Percentiles rank a stretch among this genome's conserved stretches.
Conservation (phyloP, 1,284 basidiomycete species). For the Heterobasidion occidentale region DNA sequence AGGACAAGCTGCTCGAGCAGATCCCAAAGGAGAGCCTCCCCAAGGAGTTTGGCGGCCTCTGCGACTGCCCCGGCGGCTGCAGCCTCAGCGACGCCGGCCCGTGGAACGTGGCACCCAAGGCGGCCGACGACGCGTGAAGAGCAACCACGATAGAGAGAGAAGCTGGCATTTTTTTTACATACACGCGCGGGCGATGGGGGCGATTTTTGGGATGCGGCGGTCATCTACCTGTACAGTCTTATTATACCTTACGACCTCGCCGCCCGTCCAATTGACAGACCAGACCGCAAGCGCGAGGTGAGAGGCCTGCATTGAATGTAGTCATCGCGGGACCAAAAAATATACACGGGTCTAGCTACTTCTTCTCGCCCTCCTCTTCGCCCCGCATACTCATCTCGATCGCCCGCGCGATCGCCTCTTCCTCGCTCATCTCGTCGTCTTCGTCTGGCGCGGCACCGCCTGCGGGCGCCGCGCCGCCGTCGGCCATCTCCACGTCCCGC, state of each 20-base stretch:
- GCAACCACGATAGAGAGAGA: no score
- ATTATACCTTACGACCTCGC: background rate
- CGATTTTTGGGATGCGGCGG: no score
- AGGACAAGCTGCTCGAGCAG: conserved; percentile 68
- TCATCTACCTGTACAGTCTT: background rate
- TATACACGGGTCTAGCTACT: conserved; percentile 7
- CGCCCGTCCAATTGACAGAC: no score
- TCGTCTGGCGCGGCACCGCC: conserved; percentile 17
- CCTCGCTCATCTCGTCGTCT: conserved; percentile 38
- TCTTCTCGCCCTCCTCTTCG: conserved; percentile 17
- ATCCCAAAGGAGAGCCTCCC: conserved; percentile 84
- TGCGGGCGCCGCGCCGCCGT: conserved; percentile 15
- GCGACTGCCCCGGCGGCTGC: conserved; percentile 78
- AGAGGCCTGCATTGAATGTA: background rate
- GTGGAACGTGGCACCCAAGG: conserved; percentile 43
- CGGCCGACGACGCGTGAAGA: no score
- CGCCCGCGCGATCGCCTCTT: conserved; percentile 54
- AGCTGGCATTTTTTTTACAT: background rate
- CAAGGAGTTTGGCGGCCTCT: conserved; percentile 78
- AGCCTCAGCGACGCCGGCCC: conserved; percentile 88
- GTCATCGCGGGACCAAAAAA: background rate
- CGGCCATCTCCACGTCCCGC: conserved; percentile 43
- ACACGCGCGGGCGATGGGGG: background rate
- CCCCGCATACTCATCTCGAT: conserved; percentile 46
- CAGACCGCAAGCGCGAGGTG: background rate